Conservation (phyloP, 352 stramenopile species). For the Phytophthora crassamura region DNA sequence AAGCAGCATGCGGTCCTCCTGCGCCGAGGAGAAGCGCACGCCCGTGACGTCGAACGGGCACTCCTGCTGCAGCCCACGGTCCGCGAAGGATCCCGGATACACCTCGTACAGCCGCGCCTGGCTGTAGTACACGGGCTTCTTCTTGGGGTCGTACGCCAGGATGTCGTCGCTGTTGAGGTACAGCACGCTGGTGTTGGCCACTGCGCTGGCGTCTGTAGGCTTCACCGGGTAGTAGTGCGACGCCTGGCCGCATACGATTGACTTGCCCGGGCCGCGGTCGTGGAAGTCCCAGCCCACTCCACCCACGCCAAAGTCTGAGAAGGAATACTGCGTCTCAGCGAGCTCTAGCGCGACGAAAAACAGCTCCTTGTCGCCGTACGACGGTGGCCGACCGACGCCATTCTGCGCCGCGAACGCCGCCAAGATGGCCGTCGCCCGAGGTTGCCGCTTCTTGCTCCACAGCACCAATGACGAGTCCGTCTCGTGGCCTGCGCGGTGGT, state of each 20-base stretch:
- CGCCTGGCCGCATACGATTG: slow-evolving; percentile 57
- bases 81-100: slow-evolving; percentile 55
- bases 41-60: slow-evolving; percentile 64
- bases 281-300: slow-evolving; percentile 51
- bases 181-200: slow-evolving; percentile 38
- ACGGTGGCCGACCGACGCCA: slow-evolving; percentile 42
- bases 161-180: slow-evolving; percentile 83
- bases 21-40: slow-evolving; percentile 42
- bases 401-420: slow-evolving; percentile 60
- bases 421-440: slow-evolving; percentile 72
- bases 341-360: slow-evolving; percentile 79
- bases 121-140: slow-evolving; percentile 56
- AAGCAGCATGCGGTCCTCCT: slow-evolving; percentile 47
- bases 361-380: slow-evolving; percentile 82
- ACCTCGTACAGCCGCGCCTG: slow-evolving; percentile 54
- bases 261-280: slow-evolving; percentile 38
- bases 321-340: slow-evolving; percentile 70
- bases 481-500: slow-evolving; percentile 65
- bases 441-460: slow-evolving; percentile 73
- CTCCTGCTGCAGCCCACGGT: slow-evolving; percentile 50
- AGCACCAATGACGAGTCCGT: slow-evolving; percentile 83
- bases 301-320: slow-evolving; percentile 73
- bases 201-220: slow-evolving; percentile 12
- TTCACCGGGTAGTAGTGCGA: slow-evolving; percentile 68
- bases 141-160: slow-evolving; percentile 48